Base-by-base conservation (phyloP, 495 filamentous ascomycete genomes). In the Pyrenopolyporus hunteri region DNA sequence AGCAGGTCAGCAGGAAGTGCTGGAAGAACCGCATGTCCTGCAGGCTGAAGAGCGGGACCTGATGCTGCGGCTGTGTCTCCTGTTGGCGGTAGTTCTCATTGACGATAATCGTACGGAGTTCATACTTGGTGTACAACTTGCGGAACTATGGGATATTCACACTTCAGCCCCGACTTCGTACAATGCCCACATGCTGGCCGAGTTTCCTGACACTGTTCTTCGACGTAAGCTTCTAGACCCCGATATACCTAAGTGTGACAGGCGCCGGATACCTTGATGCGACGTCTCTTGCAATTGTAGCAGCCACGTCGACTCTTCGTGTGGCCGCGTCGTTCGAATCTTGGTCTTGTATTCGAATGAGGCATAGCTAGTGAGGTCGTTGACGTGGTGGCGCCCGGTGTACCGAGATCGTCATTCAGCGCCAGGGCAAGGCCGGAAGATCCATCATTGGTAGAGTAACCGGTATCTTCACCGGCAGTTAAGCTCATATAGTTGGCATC, bases 1-100 rank as follows among this genome's bases (percentile, higher is more conserved):
- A 80, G 50, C 83, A 85, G 6, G 67, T 70, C 14, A 80, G 54
- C 17, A 87, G 71, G 49, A 88, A 86, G 58, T 86, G 82, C 68
- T 88, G 83, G 69, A 87, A 87, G 60, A 86, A 80, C 44, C 83
- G 78, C 69, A 87, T 82, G 68, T 87, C 84, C 16, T 82, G 74
- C 13, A 80, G 70, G 29, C 75, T 80, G 68, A 85, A 85, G 0
- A 81, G 62, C 14, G 80, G 78, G 23, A 76, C 64, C 17, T 75
- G 74, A 33, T 76, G 67, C 23, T 74, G 73, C 0, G 77, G 77
- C 73, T 79, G 54, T 20, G 8, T 33, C 1, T 26, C 49, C 11
- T 13, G 45, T 61, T 47, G 64, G 57, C 29, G 28, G 29, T 25
- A 40, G 37, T 49, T 22, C 48, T 60, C 45, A 36, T 26, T 16